Percentiles rank a stretch among this genome's conserved stretches.
Evolutionary conservation across 768 basidiomycete genomes (phyloP).

Genomic region (Naganishia friedmannii): DNA sequence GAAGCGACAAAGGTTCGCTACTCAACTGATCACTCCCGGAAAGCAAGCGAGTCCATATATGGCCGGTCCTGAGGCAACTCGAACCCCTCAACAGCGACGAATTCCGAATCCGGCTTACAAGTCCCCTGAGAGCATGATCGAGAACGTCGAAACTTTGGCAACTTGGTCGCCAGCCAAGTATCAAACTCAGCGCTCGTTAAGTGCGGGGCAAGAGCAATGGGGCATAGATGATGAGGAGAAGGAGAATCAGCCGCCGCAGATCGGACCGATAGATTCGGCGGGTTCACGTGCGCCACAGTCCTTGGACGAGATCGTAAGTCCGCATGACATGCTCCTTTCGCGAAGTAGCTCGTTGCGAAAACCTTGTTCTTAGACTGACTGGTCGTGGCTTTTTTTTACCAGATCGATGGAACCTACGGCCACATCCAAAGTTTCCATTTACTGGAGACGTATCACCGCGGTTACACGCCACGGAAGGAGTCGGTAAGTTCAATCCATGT

Average conservation of each 20-base stretch:
- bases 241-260: neutral
- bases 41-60: neutral
- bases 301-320: constrained; percentile 9
- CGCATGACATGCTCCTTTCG: neutral
- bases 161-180: constrained; percentile 30
- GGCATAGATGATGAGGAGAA: neutral
- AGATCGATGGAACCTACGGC: constrained; percentile 19
- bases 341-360: neutral
- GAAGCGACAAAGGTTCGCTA: constrained; percentile 1
- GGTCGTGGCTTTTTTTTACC: neutral
- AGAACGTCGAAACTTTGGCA: constrained; percentile 25
- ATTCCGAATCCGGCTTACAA: neutral
- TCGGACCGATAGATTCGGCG: too few species aligned
- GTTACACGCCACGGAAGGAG: constrained; percentile 15
- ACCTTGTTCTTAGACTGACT: neutral
- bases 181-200: neutral
- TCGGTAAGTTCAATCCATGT: neutral
- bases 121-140: constrained; percentile 21
- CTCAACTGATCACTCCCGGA: constrained; percentile 8
- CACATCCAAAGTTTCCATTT: constrained; percentile 4
- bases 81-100: neutral
- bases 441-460: constrained; percentile 16
- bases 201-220: neutral
- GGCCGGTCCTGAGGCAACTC: neutral
- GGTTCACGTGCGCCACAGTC: neutral